Evolutionary conservation across 768 basidiomycete species (phyloP).

Genomic region (Tricholoma terreum): DNA sequence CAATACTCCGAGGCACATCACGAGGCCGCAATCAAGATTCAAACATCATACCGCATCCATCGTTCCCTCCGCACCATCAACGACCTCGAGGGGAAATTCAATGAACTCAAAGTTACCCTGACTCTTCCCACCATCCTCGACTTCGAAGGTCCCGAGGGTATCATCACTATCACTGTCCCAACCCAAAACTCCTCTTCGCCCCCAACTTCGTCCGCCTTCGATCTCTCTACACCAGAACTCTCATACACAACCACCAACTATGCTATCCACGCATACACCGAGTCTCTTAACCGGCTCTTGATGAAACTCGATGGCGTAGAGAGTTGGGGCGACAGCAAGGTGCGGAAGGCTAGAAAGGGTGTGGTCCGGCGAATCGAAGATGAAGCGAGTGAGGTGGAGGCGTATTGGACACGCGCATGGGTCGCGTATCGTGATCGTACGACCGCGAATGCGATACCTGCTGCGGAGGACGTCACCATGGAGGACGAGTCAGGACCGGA

Average conservation of each 20-base stretch:
- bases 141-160: constrained; percentile 37
- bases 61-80: constrained; percentile 40
- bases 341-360: constrained; percentile 49
- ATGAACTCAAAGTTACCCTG: constrained; percentile 40
- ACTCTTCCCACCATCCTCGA: constrained; percentile 44
- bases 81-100: constrained; percentile 41
- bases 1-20: constrained; percentile 31
- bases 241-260: constrained; percentile 62
- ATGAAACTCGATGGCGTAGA: constrained; percentile 66
- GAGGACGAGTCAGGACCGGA: neutral
- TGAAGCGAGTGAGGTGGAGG: constrained; percentile 55
- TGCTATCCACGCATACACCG: constrained; percentile 57
- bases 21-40: constrained; percentile 46
- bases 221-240: constrained; percentile 36
- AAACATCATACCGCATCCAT: constrained; percentile 43
- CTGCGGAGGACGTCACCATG: neutral
- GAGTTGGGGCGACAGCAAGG: constrained; percentile 52
- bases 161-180: constrained; percentile 19
- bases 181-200: constrained; percentile 7
- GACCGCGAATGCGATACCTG: neutral
- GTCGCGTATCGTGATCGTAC: constrained; percentile 18
- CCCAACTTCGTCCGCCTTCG: constrained; percentile 17
- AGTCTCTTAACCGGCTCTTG: constrained; percentile 61
- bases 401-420: constrained; percentile 39
- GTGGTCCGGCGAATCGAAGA: constrained; percentile 58